A percentile compares a stretch with the other conserved stretches of the same genome.
Evolutionary conservation across 768 basidiomycete genomes (phyloP).

Genomic region (Neoboletus brunneissimus): DNA sequence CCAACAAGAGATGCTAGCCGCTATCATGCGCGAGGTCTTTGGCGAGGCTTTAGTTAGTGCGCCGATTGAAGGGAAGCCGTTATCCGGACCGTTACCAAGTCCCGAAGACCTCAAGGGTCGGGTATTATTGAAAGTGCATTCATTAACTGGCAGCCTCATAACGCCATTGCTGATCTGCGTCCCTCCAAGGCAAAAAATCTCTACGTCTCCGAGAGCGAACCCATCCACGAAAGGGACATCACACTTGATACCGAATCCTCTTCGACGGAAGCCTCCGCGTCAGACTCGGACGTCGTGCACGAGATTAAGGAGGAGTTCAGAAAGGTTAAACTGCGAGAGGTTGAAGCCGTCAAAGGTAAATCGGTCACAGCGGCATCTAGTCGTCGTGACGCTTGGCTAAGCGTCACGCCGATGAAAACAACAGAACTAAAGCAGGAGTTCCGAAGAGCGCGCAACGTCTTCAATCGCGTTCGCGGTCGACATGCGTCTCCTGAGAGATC

Average conservation of each 20-base stretch:
- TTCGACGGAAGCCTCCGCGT: constrained; percentile 39
- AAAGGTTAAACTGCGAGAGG: constrained; percentile 29
- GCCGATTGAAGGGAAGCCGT: constrained; percentile 46
- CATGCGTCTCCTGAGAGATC: constrained; percentile 21
- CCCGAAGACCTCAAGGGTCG: constrained; percentile 77
- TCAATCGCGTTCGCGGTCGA: constrained; percentile 41
- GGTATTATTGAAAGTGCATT: constrained; percentile 72
- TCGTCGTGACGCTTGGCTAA: constrained; percentile 15
- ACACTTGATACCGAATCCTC: constrained; percentile 42
- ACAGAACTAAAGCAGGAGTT: constrained; percentile 41
- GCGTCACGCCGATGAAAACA: constrained; percentile 2
- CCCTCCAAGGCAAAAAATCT: constrained; percentile 68
- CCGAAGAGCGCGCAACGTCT: constrained; percentile 39
- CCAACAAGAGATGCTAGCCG: constrained; percentile 78
- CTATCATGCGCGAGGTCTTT: constrained; percentile 67
- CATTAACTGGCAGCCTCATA: neutral
- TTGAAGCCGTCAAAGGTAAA: constrained; percentile 38
- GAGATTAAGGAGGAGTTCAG: constrained; percentile 28
- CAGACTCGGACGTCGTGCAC: constrained; percentile 28
- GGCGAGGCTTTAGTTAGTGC: constrained; percentile 50
- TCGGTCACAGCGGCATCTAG: neutral
- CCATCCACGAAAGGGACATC: constrained; percentile 32
- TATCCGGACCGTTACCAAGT: constrained; percentile 66
- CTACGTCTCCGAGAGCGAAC: constrained; percentile 45
- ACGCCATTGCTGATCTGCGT: neutral